Evolutionary conservation across 2,329 filamentous ascomycete genomes (phyloP).

Genomic region (Alternaria panax): DNA sequence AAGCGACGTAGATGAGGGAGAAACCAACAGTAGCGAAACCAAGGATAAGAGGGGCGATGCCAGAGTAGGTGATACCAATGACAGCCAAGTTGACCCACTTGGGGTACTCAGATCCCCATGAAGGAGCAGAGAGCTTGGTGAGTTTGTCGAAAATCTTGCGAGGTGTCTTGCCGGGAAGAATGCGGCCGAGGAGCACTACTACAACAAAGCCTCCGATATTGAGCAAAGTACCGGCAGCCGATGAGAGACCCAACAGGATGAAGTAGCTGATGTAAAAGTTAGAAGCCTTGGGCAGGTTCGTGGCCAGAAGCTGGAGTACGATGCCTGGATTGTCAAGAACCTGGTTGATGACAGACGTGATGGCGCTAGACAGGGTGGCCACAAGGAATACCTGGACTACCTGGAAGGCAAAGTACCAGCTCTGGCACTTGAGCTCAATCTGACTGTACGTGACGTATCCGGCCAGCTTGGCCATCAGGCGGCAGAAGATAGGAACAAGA

Average conservation of each 20-base stretch:
- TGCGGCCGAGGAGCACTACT: slow-evolving; percentile 80
- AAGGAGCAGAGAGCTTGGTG: slow-evolving; percentile 52
- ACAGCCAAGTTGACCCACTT: slow-evolving; percentile 57
- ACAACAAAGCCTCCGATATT: slow-evolving; percentile 84
- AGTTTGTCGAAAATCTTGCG: slow-evolving; percentile 57
- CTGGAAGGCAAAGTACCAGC: slow-evolving; percentile 90
- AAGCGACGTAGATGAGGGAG: slow-evolving; percentile 56
- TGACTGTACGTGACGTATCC: slow-evolving; percentile 53
- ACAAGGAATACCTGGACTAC: slow-evolving; percentile 95
- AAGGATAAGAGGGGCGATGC: slow-evolving; percentile 58
- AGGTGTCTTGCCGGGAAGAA: slow-evolving; percentile 56
- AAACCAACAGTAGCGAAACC: slow-evolving; percentile 57
- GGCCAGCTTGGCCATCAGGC: slow-evolving; percentile 47
- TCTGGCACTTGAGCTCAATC: slow-evolving; percentile 78
- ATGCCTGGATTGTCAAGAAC: slow-evolving; percentile 69
- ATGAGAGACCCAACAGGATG: slow-evolving; percentile 75
- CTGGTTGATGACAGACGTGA: slow-evolving; percentile 63
- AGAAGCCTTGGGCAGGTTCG: slow-evolving; percentile 80
- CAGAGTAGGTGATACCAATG: slow-evolving; percentile 57
- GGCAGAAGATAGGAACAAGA: slow-evolving; percentile 54
- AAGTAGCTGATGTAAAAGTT: slow-evolving; percentile 98
- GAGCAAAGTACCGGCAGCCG: slow-evolving; percentile 59
- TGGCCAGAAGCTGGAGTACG: slow-evolving; percentile 70
- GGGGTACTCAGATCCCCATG: slow-evolving; percentile 57
- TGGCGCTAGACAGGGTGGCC: slow-evolving; percentile 80